Conservation (phyloP, 306 rosid species). For the Styphnolobium japonicum region DNA sequence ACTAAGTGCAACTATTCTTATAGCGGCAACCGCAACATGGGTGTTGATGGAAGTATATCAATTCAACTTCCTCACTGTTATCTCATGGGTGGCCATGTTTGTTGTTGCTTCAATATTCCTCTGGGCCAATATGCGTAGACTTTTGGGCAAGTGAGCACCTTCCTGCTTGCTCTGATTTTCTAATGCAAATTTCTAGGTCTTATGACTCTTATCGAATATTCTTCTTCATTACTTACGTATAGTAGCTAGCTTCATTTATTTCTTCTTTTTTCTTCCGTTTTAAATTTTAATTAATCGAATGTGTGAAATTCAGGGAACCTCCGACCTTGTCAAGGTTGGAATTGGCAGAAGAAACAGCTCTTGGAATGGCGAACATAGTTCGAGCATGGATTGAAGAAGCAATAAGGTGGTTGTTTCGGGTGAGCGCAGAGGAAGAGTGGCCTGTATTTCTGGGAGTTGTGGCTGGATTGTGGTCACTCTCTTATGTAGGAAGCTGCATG, state of each 20-base stretch:
- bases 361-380: conserved; percentile 15
- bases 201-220: background rate
- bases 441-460: conserved; percentile 35
- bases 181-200: background rate
- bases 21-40: conserved; percentile 55
- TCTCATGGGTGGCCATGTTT: conserved; percentile 51
- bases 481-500: conserved; percentile 39
- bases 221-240: background rate
- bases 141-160: conserved; percentile 53
- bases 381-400: conserved; percentile 45
- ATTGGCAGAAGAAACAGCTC: conserved; percentile 34
- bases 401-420: conserved; percentile 40
- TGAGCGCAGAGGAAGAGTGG: conserved; percentile 42
- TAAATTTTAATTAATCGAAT: background rate
- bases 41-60: conserved; percentile 46
- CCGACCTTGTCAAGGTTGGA: conserved; percentile 34
- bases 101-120: conserved; percentile 45
- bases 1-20: conserved; percentile 28
- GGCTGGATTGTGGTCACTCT: conserved; percentile 41
- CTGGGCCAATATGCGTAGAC: conserved; percentile 49
- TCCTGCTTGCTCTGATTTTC: background rate
- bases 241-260: background rate
- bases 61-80: conserved; percentile 51
- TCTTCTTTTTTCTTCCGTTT: background rate
- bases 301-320: conserved; percentile 42